Evolutionary conservation across 345 rosid genomes (phyloP).

Genomic region (Draba incana): DNA sequence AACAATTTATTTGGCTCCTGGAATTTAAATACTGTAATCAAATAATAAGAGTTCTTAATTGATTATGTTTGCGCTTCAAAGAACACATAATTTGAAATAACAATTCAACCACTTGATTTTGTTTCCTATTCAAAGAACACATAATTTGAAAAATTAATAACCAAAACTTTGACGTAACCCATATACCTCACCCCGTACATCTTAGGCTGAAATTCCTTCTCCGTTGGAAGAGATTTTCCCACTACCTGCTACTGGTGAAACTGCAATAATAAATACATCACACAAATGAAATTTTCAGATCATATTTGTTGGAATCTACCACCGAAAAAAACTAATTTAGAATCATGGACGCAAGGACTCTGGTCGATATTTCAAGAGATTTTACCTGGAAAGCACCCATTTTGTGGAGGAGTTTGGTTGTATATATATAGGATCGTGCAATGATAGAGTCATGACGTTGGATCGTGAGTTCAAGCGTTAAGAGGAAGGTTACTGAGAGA

Average conservation of each 20-base stretch:
- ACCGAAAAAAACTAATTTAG: background rate
- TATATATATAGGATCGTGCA: too few species aligned
- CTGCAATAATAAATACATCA: constrained; percentile 33
- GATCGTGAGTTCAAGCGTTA: too few species aligned
- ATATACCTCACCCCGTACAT: constrained; percentile 60
- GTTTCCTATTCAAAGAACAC: too few species aligned
- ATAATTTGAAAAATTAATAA: constrained; percentile 21
- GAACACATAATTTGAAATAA: too few species aligned
- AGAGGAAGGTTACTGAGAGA: too few species aligned
- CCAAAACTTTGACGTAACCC: constrained; percentile 71
- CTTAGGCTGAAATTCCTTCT: constrained; percentile 53
- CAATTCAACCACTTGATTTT: background rate
- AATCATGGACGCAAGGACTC: background rate
- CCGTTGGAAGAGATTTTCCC: constrained; percentile 57
- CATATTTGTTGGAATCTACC: background rate
- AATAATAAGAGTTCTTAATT: too few species aligned
- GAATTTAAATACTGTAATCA: background rate
- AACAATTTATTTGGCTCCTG: constrained; percentile 48
- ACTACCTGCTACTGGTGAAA: constrained; percentile 68
- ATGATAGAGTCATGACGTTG: too few species aligned
- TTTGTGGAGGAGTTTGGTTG: too few species aligned
- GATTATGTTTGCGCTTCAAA: too few species aligned
- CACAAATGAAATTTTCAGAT: background rate
- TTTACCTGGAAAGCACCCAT: constrained; percentile 48
- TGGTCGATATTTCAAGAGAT: background rate